Conservation (phyloP, 768 basidiomycete genomes). For the Pleurotus eryngii region DNA sequence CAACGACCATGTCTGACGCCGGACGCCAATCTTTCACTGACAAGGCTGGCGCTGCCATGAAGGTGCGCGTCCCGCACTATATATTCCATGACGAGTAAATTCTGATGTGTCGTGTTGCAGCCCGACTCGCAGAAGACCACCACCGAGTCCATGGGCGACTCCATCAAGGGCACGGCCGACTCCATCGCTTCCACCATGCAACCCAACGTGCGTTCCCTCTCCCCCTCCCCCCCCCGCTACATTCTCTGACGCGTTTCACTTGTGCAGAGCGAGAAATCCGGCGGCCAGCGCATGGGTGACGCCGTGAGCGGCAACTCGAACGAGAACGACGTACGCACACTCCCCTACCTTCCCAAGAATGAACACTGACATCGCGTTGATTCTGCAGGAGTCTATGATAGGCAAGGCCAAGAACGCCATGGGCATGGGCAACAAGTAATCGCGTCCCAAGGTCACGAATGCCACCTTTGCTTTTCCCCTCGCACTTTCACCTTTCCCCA, state of each 20-base stretch:
- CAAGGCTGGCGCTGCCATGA: conserved; percentile 47
- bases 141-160: conserved; percentile 49
- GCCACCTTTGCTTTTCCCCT: no score
- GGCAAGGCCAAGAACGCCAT: conserved; percentile 52
- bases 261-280: conserved; percentile 49
- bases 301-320: conserved; percentile 44
- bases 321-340: conserved; percentile 33
- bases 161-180: conserved; percentile 44
- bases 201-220: conserved; percentile 36
- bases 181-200: conserved; percentile 44
- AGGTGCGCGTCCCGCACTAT: no score
- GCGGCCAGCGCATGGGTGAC: conserved; percentile 47
- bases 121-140: conserved; percentile 59
- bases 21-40: conserved; percentile 58
- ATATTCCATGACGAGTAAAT: no score
- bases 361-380: neutral
- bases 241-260: no score
- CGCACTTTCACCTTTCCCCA: no score
- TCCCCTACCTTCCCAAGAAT: neutral
- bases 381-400: conserved; percentile 34
- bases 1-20: conserved; percentile 46
- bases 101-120: conserved; percentile 31
- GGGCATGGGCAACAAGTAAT: conserved; percentile 36
- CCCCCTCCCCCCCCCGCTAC: no score
- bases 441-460: conserved; percentile 5